Percentiles rank a stretch among this genome's conserved stretches.
Evolutionary conservation across 1,284 basidiomycete genomes (phyloP).

Genomic region (Leccinum pseudoinsigne): DNA sequence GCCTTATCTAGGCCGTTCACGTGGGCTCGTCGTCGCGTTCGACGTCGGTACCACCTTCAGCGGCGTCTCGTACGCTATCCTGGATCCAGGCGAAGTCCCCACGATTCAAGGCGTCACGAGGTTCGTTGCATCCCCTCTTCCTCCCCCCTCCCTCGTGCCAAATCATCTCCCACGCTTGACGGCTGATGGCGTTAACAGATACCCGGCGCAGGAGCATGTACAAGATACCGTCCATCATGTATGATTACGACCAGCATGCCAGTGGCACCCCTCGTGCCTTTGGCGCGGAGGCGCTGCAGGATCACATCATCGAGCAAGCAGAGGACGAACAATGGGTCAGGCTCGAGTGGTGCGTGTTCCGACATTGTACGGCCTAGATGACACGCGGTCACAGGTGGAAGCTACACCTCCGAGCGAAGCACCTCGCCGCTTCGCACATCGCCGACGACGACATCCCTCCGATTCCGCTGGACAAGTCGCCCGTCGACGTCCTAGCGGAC

Average conservation of each 20-base stretch:
- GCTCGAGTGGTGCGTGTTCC: constrained; percentile 46
- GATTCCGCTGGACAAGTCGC: constrained; percentile 46
- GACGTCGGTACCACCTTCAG: constrained; percentile 57
- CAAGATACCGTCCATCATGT: constrained; percentile 58
- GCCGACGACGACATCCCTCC: constrained; percentile 38
- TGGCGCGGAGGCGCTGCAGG: constrained; percentile 53
- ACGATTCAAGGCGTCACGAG: constrained; percentile 46
- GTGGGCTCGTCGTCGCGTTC: constrained; percentile 49
- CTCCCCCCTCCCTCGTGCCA: constrained; percentile 4
- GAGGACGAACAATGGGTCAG: constrained; percentile 48
- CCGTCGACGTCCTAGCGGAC: constrained; percentile 50
- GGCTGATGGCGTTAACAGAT: constrained; percentile 30
- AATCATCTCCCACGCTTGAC: not conserved
- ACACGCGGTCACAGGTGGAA: constrained; percentile 50
- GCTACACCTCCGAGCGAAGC: constrained; percentile 48
- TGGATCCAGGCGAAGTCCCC: constrained; percentile 49
- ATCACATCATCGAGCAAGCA: constrained; percentile 40
- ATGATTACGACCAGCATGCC: constrained; percentile 43
- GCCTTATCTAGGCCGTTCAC: constrained; percentile 34
- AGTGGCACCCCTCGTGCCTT: constrained; percentile 44
- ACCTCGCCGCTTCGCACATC: constrained; percentile 29
- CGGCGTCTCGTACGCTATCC: constrained; percentile 46
- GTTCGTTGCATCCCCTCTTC: constrained; percentile 24
- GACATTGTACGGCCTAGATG: not conserved
- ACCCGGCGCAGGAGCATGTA: constrained; percentile 42